A percentile compares a stretch with the other conserved stretches of the same genome.
These are phyloP conservation scores for Fusarium sp. DNA, from an alignment of 2,329 filamentous ascomycete species.

Conservation along the genomic window DNA sequence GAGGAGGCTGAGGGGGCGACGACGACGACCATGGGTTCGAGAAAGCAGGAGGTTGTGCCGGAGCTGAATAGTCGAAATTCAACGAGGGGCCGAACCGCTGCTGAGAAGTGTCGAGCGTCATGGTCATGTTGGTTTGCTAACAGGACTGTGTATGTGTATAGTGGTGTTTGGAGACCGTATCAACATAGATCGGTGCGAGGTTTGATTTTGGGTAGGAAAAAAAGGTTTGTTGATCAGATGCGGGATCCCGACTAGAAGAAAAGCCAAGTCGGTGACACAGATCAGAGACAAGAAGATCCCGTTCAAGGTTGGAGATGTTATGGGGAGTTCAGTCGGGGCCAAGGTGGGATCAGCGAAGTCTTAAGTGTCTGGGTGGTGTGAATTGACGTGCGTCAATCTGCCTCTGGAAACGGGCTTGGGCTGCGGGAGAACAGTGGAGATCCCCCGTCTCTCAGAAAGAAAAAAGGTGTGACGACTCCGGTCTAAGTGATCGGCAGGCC, in stretches of 20 bases:
- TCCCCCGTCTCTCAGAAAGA: conserved; percentile 47
- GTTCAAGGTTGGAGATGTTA: conserved; percentile 47
- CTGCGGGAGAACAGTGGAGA: conserved; percentile 54
- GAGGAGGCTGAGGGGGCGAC: conserved; percentile 56
- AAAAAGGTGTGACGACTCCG: conserved; percentile 64
- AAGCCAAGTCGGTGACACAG: conserved; percentile 60
- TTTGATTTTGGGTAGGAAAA: conserved; percentile 36
- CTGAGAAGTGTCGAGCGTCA: conserved; percentile 93
- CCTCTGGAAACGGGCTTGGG: conserved; percentile 53
- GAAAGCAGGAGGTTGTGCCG: conserved; percentile 75
- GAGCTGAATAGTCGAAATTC: conserved; percentile 79
- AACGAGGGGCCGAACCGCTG: conserved; percentile 80
- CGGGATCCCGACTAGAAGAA: conserved; percentile 59
- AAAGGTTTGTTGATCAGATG: conserved; percentile 64
- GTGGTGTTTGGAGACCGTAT: conserved; percentile 33
- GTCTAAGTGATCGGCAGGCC: conserved; percentile 66
- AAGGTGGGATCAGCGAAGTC: conserved; percentile 69
- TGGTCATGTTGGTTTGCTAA: conserved; percentile 77
- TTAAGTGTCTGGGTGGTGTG: conserved; percentile 63
- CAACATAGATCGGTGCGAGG: conserved; percentile 39
- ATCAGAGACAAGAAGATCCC: conserved; percentile 55
- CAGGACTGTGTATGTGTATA: conserved; percentile 28
- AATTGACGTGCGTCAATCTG: conserved; percentile 56
- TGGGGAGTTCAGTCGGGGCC: conserved; percentile 48
- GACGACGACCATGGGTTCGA: conserved; percentile 87